phyloP scores from a whole-genome alignment of 768 basidiomycete species.

The Boletus vinaceobasis region DNA sequence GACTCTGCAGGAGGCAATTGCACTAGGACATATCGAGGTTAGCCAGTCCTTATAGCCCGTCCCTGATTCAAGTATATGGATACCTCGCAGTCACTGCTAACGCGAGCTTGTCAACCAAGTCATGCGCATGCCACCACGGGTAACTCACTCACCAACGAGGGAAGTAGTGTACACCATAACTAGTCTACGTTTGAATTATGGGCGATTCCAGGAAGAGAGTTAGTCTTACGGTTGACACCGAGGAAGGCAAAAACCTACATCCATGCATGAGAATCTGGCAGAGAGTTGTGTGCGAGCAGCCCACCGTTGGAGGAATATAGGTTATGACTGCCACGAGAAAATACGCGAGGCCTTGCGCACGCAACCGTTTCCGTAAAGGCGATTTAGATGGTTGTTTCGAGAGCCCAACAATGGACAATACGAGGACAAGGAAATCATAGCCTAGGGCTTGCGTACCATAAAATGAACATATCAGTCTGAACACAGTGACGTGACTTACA shows the following conservation, averaged over 20 bases:
- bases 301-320: constrained; percentile 16
- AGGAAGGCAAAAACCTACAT: constrained; percentile 16
- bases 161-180: constrained; percentile 4
- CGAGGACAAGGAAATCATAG: constrained; percentile 21
- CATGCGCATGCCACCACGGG: neutral
- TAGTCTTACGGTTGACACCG: neutral
- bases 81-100: constrained; percentile 20
- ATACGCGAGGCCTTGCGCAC: constrained; percentile 20
- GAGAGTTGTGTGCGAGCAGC: neutral
- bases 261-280: neutral
- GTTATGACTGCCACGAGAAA: constrained; percentile 16
- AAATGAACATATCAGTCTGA: neutral
- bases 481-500: constrained; percentile 5
- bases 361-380: constrained; percentile 14
- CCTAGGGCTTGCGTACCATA: constrained; percentile 13
- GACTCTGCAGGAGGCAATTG: constrained; percentile 15
- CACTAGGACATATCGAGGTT: neutral
- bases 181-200: neutral
- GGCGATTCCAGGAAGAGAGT: neutral
- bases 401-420: constrained; percentile 16
- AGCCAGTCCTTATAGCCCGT: neutral
- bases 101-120: neutral
- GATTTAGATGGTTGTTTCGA: constrained; percentile 14
- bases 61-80: no score
- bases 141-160: constrained; percentile 5